Evolutionary conservation across 73 alveolate genomes (phyloP).

Genomic region (Uronychia binucleata): DNA sequence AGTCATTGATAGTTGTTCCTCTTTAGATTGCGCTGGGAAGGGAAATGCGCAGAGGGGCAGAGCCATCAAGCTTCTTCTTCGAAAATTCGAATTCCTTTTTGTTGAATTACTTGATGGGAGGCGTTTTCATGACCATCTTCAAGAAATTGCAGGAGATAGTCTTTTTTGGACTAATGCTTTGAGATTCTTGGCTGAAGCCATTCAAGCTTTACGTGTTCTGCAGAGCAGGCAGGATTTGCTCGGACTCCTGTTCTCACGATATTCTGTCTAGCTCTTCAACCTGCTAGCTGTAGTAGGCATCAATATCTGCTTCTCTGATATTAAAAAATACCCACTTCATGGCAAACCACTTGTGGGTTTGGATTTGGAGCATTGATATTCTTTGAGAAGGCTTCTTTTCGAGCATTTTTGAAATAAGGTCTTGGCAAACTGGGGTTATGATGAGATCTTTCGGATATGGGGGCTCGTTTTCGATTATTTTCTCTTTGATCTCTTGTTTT

Average conservation of each 20-base stretch:
- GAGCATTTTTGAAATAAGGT: conserved; percentile 9
- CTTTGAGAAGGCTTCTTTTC: conserved; percentile 21
- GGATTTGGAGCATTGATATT: conserved; percentile 14
- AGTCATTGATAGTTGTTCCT: background rate
- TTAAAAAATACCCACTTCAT: background rate
- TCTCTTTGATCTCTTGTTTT: conserved; percentile 26
- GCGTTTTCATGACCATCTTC: background rate
- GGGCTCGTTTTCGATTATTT: background rate
- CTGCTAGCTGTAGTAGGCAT: background rate
- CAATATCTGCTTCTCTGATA: background rate
- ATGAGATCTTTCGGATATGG: background rate
- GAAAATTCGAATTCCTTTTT: background rate
- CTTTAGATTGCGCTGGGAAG: background rate
- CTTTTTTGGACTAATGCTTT: background rate
- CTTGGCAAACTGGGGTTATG: background rate
- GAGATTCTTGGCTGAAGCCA: background rate
- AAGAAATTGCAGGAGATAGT: background rate
- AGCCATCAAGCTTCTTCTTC: background rate
- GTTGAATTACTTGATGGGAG: background rate
- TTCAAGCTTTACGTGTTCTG: background rate
- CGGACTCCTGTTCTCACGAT: too few relatives aligned
- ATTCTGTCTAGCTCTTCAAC: too few relatives aligned
- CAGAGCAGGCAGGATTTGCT: background rate
- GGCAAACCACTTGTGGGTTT: conserved; percentile 26
- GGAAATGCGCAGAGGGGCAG: background rate